Evolutionary conservation across 2,329 filamentous ascomycete genomes (phyloP).

Genomic region (Paecilomyces niveus): DNA sequence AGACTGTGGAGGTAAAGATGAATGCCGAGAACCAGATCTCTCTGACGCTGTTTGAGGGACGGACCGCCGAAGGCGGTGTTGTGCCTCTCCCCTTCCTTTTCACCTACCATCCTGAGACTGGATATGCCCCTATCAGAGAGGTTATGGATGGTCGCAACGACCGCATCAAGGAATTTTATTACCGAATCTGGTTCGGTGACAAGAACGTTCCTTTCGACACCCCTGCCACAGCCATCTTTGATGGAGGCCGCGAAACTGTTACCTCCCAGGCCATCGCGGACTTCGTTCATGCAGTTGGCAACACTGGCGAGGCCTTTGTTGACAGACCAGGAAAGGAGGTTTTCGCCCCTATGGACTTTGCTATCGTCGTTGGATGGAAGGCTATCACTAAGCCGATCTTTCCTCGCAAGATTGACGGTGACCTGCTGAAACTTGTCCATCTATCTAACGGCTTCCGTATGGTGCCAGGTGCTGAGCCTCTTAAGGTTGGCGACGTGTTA

Average conservation of each 20-base stretch:
- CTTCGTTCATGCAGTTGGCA: conserved; percentile 98
- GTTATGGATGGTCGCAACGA: conserved; percentile 96
- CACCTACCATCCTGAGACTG: conserved; percentile 88
- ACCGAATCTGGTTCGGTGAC: conserved; percentile 91
- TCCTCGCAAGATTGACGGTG: conserved; percentile 90
- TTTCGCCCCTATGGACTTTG: conserved; percentile 96
- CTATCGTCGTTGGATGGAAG: conserved; percentile 97
- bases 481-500: conserved; percentile 92
- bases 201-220: conserved; percentile 78
- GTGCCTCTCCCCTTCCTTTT: conserved; percentile 82
- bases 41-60: conserved; percentile 87
- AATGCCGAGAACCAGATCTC: conserved; percentile 70
- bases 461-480: conserved; percentile 86
- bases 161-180: conserved; percentile 99
- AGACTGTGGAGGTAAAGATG: conserved; percentile 80
- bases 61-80: conserved; percentile 74
- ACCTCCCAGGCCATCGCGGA: conserved; percentile 92
- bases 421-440: conserved; percentile 92
- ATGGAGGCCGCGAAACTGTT: conserved; percentile 79
- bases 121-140: conserved; percentile 95
- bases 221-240: conserved; percentile 78
- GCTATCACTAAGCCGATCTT: conserved; percentile 99
- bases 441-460: conserved; percentile 97
- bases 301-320: conserved; percentile 94
- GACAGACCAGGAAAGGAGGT: conserved; percentile 91